Conservation (phyloP, 108 stramenopile species). For the Conticribra guillardii region DNA sequence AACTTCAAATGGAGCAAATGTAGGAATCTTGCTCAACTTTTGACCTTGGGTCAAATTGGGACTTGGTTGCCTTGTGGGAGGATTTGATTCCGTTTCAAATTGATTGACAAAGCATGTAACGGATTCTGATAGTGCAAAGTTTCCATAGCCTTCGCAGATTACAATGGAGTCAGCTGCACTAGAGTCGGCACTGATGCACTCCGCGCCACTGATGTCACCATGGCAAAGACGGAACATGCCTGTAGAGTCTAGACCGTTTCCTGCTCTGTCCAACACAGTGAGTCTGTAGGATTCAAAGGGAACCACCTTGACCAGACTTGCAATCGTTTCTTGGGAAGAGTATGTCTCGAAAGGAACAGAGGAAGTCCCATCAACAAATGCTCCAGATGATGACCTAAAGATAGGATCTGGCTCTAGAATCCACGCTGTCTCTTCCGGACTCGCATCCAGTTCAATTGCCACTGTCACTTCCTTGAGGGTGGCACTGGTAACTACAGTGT, state of each 20-base stretch:
- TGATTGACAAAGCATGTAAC: constrained; percentile 13
- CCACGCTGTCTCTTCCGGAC: constrained; percentile 30
- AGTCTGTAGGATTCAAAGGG: constrained; percentile 25
- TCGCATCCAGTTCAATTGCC: constrained; percentile 34
- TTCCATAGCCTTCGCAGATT: constrained; percentile 26
- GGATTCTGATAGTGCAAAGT: neutral
- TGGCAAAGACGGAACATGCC: constrained; percentile 35
- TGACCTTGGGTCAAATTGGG: neutral
- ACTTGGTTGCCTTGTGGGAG: neutral
- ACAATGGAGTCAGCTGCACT: constrained; percentile 7
- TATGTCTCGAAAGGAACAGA: constrained; percentile 35
- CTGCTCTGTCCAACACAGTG: constrained; percentile 22
- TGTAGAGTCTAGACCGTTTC: constrained; percentile 2
- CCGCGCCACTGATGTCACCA: constrained; percentile 10
- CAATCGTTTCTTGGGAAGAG: neutral
- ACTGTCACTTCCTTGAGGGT: constrained; percentile 24
- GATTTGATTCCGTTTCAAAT: neutral
- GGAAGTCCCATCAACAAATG: constrained; percentile 18
- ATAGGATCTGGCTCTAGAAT: constrained; percentile 23
- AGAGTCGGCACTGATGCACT: constrained; percentile 12
- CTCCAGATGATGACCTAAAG: neutral
- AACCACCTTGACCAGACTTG: constrained; percentile 5
- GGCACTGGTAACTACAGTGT: too few species aligned
- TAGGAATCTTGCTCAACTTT: constrained; percentile 4
- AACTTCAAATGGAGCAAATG: constrained; percentile 24